These are phyloP conservation scores for Medakamo hakoo DNA, from an alignment of 139 green algal species.

Conservation along the genomic window DNA sequence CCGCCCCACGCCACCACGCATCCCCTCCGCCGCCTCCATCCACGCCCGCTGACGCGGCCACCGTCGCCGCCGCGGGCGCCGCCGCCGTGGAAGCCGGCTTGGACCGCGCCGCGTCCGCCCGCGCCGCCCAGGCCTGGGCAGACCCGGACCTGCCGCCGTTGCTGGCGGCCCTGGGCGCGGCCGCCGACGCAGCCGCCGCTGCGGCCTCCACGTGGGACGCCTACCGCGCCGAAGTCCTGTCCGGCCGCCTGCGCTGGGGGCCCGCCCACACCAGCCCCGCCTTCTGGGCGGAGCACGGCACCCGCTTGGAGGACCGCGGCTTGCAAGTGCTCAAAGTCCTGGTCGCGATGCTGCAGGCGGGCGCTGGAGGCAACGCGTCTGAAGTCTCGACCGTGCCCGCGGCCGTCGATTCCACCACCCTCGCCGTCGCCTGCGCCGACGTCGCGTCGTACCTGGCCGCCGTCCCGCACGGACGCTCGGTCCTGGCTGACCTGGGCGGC, in stretches of 20 bases:
- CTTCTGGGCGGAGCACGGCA: slow-evolving; percentile 70
- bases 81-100: slow-evolving; percentile 11
- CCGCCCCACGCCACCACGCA: not conserved
- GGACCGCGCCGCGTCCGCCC: slow-evolving; percentile 14
- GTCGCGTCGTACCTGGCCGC: slow-evolving; percentile 73
- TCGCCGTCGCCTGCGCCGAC: slow-evolving; percentile 82
- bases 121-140: slow-evolving; percentile 47
- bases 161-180: slow-evolving; percentile 62
- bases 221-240: slow-evolving; percentile 43
- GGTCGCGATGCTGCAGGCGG: slow-evolving; percentile 70
- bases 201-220: slow-evolving; percentile 72
- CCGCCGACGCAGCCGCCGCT: slow-evolving; percentile 48
- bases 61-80: not conserved
- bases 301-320: slow-evolving; percentile 81
- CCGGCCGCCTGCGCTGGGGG: slow-evolving; percentile 65
- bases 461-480: slow-evolving; percentile 40
- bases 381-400: too few relatives aligned
- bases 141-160: slow-evolving; percentile 73
- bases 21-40: not conserved
- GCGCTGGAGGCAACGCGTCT: too few relatives aligned
- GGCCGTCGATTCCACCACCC: slow-evolving; percentile 47
- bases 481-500: slow-evolving; percentile 53
- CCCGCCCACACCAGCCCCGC: slow-evolving; percentile 61
- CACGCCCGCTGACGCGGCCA: not conserved
- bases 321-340: slow-evolving; percentile 78